Percentiles rank a stretch among this genome's conserved stretches.
These are phyloP conservation scores for Amylostereum areolatum DNA, from an alignment of 1,284 basidiomycete genomes.

Conservation along the genomic window DNA sequence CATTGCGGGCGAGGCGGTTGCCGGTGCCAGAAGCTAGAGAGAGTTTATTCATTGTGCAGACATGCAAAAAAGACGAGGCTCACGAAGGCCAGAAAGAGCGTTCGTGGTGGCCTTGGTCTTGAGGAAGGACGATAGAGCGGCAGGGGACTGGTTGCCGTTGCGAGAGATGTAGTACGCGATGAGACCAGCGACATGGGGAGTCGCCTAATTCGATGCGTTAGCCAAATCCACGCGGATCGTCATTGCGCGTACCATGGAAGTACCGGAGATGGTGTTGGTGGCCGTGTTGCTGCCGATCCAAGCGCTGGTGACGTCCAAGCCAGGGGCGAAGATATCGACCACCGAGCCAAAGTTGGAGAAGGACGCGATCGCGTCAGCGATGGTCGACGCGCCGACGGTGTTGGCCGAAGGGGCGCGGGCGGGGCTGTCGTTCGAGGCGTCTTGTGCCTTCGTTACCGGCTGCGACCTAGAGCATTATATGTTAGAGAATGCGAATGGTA, in stretches of 20 bases:
- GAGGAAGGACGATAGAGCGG: constrained; percentile 18
- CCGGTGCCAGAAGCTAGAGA: constrained; percentile 16
- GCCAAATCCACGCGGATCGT: background rate
- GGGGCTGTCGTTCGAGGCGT: constrained; percentile 23
- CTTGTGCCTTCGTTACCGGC: constrained; percentile 24
- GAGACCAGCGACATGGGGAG: constrained; percentile 30
- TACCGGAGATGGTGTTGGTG: constrained; percentile 26
- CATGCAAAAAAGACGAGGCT: background rate
- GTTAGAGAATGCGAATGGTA: background rate
- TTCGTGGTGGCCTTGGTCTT: constrained; percentile 19
- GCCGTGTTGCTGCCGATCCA: constrained; percentile 25
- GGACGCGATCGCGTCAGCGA: constrained; percentile 37
- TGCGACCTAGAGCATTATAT: constrained; percentile 14
- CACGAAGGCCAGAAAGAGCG: constrained; percentile 22
- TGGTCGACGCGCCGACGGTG: constrained; percentile 59
- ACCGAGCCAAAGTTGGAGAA: constrained; percentile 30
- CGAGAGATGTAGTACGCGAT: constrained; percentile 26
- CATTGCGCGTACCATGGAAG: constrained; percentile 19
- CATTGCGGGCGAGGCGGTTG: constrained; percentile 21
- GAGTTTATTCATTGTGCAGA: background rate
- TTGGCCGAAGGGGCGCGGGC: constrained; percentile 42
- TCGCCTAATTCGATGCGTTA: constrained; percentile 13
- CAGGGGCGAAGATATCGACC: constrained; percentile 31
- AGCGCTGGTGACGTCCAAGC: constrained; percentile 25
- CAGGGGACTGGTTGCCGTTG: constrained; percentile 24